Evolutionary conservation across 2,329 filamentous ascomycete genomes (phyloP).

Genomic region (Didymella pomorum): DNA sequence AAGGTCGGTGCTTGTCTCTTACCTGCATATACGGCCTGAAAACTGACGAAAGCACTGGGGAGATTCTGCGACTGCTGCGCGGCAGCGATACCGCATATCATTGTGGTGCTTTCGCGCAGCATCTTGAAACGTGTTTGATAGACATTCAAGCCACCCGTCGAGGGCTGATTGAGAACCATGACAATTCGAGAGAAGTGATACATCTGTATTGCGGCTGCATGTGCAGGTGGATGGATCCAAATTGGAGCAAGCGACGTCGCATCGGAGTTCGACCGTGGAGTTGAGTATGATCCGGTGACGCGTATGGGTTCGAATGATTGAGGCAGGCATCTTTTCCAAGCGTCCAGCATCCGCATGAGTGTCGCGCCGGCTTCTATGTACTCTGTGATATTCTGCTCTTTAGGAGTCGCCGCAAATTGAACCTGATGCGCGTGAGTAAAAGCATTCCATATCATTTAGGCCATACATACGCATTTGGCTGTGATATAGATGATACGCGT

Average conservation of each 20-base stretch:
- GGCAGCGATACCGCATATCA: conserved; percentile 60
- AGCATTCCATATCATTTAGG: conserved; percentile 48
- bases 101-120: conserved; percentile 57
- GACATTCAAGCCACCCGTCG: conserved; percentile 58
- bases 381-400: conserved; percentile 48
- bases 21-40: conserved; percentile 45
- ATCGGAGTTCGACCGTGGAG: conserved; percentile 16
- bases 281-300: conserved; percentile 18
- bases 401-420: conserved; percentile 63
- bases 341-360: conserved; percentile 59
- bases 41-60: conserved; percentile 41
- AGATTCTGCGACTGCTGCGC: conserved; percentile 45
- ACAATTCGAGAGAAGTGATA: conserved; percentile 63
- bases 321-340: conserved; percentile 58
- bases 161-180: conserved; percentile 61
- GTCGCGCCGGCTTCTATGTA: conserved; percentile 57
- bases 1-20: not conserved
- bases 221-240: conserved; percentile 41
- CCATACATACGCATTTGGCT: conserved; percentile 64
- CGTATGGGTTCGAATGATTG: conserved; percentile 56
- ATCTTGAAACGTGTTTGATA: conserved; percentile 56
- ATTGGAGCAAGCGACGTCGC: conserved; percentile 26
- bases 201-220: conserved; percentile 59
- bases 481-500: conserved; percentile 63
- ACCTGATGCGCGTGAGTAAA: conserved; percentile 41